Base-by-base conservation (phyloP, 169 alveolate genomes). In the Cryptosporidium ryanae region DNA sequence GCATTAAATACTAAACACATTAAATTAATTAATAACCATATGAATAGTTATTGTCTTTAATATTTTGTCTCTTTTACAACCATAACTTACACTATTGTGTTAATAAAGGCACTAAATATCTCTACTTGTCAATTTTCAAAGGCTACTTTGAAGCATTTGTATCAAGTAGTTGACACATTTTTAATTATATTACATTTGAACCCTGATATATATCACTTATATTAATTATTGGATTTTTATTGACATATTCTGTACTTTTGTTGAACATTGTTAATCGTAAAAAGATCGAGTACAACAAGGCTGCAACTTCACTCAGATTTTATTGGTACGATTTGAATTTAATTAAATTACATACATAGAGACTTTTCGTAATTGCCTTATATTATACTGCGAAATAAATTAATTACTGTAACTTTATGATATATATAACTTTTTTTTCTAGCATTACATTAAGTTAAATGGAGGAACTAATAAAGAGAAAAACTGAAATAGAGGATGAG, bases 391-490 rank as follows among this genome's bases (percentile, higher is more conserved):
- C 8, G 8, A 38, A 38, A 6, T 6, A 38, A 38, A 38, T 4
- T 10, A 38, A 38, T 38, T 38, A 38, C 8, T 38, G 3, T 38
- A 38, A 38, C 8, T 38, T 38, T 6, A 6, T 34, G 12, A 34
- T 38, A 38, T 38, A 38, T 38, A 38, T 38, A 38, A 6, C 8
- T 6, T 10, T 38, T 52, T 4, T 5, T 12, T 52, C 25, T n/a
- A 25, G 23, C 25, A 6, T 21, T 61, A 25, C 32, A 23, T 61
- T 31, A 21, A 61, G 8, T n/a, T n/a, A 44, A 17, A 76, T 76
- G 87, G 87, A 76, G 17, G 87, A 76, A 61, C 32, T 76, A 59
- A 25, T 43, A 21, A 76, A 76, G 23, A 55, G 46, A 32, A 76
- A 76, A 52, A 17, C 18, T 32, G 71, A 76, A 25, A 76, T 76